phyloP scores from a whole-genome alignment of 2,329 filamentous ascomycete genomes.

The Myriosclerotinia curreyana region DNA sequence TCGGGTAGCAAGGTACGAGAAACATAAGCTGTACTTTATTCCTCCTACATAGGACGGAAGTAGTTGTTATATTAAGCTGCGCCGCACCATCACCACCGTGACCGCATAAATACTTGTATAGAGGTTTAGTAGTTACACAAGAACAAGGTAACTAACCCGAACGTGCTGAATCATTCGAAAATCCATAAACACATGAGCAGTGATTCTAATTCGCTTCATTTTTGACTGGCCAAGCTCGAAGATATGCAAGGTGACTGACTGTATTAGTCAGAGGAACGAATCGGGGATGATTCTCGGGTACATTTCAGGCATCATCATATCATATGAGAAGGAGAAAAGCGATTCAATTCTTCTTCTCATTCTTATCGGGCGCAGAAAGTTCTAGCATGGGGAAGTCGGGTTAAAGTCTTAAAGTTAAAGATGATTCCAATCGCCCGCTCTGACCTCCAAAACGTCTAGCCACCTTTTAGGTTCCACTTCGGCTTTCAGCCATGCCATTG shows the following conservation, averaged over 20 bases:
- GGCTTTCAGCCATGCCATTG: not conserved
- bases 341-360: too few relatives aligned
- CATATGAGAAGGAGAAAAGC: not conserved
- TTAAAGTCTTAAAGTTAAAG: not conserved
- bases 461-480: not conserved
- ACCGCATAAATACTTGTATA: not conserved
- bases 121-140: not conserved
- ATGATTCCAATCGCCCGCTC: not conserved
- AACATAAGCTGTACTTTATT: not conserved
- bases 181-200: not conserved
- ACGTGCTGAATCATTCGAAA: not conserved
- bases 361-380: not conserved
- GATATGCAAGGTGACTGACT: not conserved
- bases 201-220: not conserved
- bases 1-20: not conserved
- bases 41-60: not conserved
- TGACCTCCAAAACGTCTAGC: not conserved
- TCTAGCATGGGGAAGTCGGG: not conserved
- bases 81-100: not conserved
- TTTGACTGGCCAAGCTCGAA: not conserved
- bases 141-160: not conserved
- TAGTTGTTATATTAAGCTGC: not conserved
- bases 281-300: not conserved
- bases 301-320: not conserved
- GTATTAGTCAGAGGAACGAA: not conserved